phyloP scores from a whole-genome alignment of 495 filamentous ascomycete genomes.

The Platismatia glauca region DNA sequence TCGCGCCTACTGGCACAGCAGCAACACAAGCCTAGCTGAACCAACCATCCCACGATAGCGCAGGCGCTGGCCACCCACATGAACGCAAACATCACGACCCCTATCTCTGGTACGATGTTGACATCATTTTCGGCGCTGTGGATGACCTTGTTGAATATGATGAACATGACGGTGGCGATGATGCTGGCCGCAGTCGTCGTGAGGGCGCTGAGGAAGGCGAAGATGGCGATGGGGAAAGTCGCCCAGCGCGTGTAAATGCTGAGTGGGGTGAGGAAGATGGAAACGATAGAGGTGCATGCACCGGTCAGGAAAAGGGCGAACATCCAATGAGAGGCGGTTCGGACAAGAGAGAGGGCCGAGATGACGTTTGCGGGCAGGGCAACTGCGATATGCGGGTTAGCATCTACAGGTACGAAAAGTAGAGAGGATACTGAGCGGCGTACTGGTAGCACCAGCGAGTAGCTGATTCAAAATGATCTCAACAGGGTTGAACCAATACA shows the following conservation, averaged over 20 bases:
- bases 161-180: slow-evolving; percentile 71
- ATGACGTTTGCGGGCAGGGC: slow-evolving; percentile 65
- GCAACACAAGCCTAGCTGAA: slow-evolving; percentile 67
- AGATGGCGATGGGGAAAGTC: slow-evolving; percentile 46
- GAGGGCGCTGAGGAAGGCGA: slow-evolving; percentile 55
- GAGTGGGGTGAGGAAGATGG: slow-evolving; percentile 54
- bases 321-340: slow-evolving; percentile 78
- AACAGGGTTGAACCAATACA: slow-evolving; percentile 91
- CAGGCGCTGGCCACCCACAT: slow-evolving; percentile 77
- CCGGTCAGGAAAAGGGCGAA: slow-evolving; percentile 76
- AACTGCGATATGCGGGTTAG: slow-evolving; percentile 40
- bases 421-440: slow-evolving; percentile 20
- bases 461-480: slow-evolving; percentile 68
- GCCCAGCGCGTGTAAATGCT: slow-evolving; percentile 44
- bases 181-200: slow-evolving; percentile 59
- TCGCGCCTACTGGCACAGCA: slow-evolving; percentile 57
- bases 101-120: slow-evolving; percentile 66
- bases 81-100: slow-evolving; percentile 70
- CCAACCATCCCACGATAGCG: slow-evolving; percentile 55
- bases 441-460: slow-evolving; percentile 69
- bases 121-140: slow-evolving; percentile 48
- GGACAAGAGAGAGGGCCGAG: slow-evolving; percentile 63
- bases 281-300: slow-evolving; percentile 55
- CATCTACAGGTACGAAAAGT: background rate
- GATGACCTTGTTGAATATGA: slow-evolving; percentile 68